These are phyloP conservation scores for Alnus glutinosa DNA, from an alignment of 306 rosid genomes.

Conservation along the genomic window DNA sequence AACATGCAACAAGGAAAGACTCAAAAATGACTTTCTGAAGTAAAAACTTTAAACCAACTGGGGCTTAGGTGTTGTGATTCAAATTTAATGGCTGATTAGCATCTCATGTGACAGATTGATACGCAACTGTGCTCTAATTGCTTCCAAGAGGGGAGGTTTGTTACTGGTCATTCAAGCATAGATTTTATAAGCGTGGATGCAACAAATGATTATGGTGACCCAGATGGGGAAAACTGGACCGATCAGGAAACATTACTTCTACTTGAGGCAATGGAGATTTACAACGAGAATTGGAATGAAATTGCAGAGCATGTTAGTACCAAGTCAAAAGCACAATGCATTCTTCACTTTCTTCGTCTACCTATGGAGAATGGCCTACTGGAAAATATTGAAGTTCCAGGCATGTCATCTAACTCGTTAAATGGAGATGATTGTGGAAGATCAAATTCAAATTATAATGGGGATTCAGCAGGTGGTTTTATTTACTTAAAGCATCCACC, in stretches of 20 bases:
- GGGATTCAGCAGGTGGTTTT: slow-evolving; percentile 70
- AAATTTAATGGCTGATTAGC: slow-evolving; percentile 25
- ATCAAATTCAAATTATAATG: slow-evolving; percentile 51
- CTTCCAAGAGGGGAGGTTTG: slow-evolving; percentile 89
- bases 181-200: slow-evolving; percentile 73
- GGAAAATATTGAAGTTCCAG: slow-evolving; percentile 87
- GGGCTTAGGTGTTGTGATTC: background rate
- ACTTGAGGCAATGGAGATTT: slow-evolving; percentile 91
- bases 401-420: slow-evolving; percentile 48
- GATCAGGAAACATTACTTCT: slow-evolving; percentile 93
- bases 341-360: slow-evolving; percentile 94
- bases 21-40: too few relatives aligned
- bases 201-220: slow-evolving; percentile 69
- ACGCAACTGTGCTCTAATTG: slow-evolving; percentile 76
- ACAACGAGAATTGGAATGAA: slow-evolving; percentile 94
- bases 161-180: slow-evolving; percentile 84
- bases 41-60: too few relatives aligned
- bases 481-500: slow-evolving; percentile 27
- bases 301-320: slow-evolving; percentile 90
- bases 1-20: too few relatives aligned
- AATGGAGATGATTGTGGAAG: slow-evolving; percentile 52
- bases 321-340: slow-evolving; percentile 97
- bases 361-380: slow-evolving; percentile 90
- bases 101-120: slow-evolving; percentile 69
- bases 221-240: slow-evolving; percentile 90